Percentiles rank a stretch among this genome's conserved stretches.
Evolutionary conservation across 2,329 filamentous ascomycete species (phyloP).

Genomic region (Pseudocercospora fijiensis): DNA sequence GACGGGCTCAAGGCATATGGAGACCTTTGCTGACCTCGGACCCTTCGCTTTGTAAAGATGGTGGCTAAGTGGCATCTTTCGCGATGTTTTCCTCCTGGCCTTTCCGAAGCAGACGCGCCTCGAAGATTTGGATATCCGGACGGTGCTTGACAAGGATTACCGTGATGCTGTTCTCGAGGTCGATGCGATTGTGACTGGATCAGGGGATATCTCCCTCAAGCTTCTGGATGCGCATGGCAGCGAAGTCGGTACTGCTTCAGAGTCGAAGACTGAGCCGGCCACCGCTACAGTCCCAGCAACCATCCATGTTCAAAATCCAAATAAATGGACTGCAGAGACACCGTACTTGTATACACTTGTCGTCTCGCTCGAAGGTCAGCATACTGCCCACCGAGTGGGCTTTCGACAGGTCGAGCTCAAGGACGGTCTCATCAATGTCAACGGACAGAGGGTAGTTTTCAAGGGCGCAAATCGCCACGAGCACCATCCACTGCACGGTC

Average conservation of each 20-base stretch:
- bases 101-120: conserved; percentile 55
- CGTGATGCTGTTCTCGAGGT: conserved; percentile 50
- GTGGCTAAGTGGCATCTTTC: conserved; percentile 55
- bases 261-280: conserved; percentile 4
- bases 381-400: conserved; percentile 57
- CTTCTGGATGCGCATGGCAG: conserved; percentile 39
- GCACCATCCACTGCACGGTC: conserved; percentile 64
- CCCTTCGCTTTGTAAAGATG: too few relatives aligned
- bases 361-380: conserved; percentile 46
- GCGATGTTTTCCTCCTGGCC: conserved; percentile 62
- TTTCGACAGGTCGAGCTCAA: conserved; percentile 65
- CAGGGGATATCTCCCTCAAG: conserved; percentile 47
- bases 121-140: conserved; percentile 59
- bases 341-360: conserved; percentile 60
- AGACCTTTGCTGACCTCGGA: too few relatives aligned
- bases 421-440: conserved; percentile 61
- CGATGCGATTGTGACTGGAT: conserved; percentile 22
- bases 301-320: conserved; percentile 53
- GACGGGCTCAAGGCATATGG: too few relatives aligned
- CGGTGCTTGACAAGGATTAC: conserved; percentile 54
- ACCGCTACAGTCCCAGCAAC: conserved; percentile 35
- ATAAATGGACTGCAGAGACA: conserved; percentile 68
- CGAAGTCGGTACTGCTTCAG: conserved; percentile 36
- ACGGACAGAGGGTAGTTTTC: conserved; percentile 61
- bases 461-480: conserved; percentile 69